These are phyloP conservation scores for Dipodascus geniculatus DNA, from an alignment of 805 yeast species.

Conservation along the genomic window DNA sequence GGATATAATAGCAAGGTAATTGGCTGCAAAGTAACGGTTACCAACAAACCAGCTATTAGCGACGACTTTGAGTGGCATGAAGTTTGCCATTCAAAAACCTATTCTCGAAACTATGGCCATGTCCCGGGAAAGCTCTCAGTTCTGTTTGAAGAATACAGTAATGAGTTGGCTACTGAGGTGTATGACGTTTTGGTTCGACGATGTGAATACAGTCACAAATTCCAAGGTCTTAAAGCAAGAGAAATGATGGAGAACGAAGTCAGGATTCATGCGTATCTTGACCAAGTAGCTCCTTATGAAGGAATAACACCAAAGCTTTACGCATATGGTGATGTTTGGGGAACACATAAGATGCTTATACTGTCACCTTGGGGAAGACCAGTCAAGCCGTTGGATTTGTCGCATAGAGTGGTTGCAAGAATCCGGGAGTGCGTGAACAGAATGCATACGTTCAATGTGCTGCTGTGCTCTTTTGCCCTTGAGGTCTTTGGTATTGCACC, in stretches of 20 bases:
- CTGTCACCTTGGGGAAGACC: not conserved
- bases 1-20: not conserved
- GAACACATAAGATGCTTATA: not conserved
- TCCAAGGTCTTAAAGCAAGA: not conserved
- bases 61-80: not conserved
- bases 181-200: not conserved
- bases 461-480: not conserved
- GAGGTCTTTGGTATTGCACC: not conserved
- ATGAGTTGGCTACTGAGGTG: not conserved
- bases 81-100: not conserved
- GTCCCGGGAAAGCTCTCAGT: not conserved
- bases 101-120: not conserved
- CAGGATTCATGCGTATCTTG: not conserved
- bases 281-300: not conserved
- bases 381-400: not conserved
- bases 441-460: not conserved
- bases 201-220: not conserved
- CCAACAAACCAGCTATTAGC: not conserved
- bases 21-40: not conserved
- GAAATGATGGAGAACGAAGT: not conserved
- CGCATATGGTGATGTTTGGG: not conserved
- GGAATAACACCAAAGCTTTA: not conserved
- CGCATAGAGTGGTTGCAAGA: not conserved
- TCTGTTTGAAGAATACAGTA: not conserved
- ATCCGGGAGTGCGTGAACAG: not conserved